phyloP scores from a whole-genome alignment of 768 basidiomycete species.

The Tricholoma hemisulphureum region DNA sequence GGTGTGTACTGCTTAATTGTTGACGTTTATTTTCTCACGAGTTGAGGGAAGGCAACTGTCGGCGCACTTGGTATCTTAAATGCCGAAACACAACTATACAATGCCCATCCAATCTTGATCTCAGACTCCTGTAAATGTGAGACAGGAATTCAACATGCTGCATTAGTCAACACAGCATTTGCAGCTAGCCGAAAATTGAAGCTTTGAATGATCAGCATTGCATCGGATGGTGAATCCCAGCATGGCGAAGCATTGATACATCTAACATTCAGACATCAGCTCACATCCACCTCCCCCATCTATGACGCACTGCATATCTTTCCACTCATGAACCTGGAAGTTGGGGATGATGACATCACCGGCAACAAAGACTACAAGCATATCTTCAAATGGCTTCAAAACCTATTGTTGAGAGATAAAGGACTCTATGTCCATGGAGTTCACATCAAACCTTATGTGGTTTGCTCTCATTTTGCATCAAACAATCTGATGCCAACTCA shows the following conservation, averaged over 20 bases:
- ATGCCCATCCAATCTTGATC: constrained; percentile 23
- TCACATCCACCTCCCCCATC: constrained; percentile 22
- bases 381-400: constrained; percentile 24
- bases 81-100: constrained; percentile 23
- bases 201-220: constrained; percentile 12
- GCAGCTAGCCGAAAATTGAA: constrained; percentile 1
- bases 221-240: constrained; percentile 23
- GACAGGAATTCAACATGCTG: constrained; percentile 23
- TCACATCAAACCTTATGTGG: background rate
- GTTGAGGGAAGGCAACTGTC: constrained; percentile 22
- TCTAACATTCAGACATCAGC: constrained; percentile 19
- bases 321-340: constrained; percentile 23
- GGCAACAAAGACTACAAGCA: constrained; percentile 7
- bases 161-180: constrained; percentile 12
- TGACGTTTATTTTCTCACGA: too few relatives aligned
- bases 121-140: constrained; percentile 32
- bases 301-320: constrained; percentile 20
- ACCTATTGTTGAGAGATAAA: constrained; percentile 20
- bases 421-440: constrained; percentile 16
- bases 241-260: constrained; percentile 24
- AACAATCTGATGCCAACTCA: constrained; percentile 16
- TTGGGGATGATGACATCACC: constrained; percentile 31
- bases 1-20: background rate
- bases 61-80: constrained; percentile 25
- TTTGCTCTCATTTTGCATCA: constrained; percentile 15